Evolutionary conservation across 176 grass and related monocot species (phyloP), one percentile per base, ranked within the genome.

Genomic region (Poa pratensis): DNA sequence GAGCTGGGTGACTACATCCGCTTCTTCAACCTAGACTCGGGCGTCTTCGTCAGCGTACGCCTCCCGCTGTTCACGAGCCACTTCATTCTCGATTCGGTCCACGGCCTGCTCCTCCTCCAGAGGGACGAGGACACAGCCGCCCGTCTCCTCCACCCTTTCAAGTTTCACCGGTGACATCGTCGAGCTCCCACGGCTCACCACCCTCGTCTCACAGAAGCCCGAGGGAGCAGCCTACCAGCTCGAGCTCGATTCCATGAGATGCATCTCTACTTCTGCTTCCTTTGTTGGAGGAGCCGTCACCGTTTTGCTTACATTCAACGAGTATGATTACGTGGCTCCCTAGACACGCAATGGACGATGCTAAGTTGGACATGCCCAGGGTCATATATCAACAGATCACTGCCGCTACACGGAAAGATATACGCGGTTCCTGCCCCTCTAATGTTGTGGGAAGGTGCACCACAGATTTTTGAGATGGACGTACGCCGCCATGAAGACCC

Each of bases 121-220:
- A 40, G 67, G 35, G 67, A 70, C 5, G 9, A 70, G n/a, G 67
- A 42, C 67, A 70, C 37, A 2, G 18, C 35, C 18, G 5, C 22
- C 12, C 60, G 23, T 15, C 60, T 63, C 60, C 60, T 63, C 9
- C 17, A 69, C 66, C 68, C 68, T 15, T 46, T n/a, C n/a, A n/a
- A n/a, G n/a, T n/a, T n/a, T 72, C 69, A 46, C 69, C 12, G 69
- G 69, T 8, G 69, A 72, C 40, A 46, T 72, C 69, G 69, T 46
- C 3, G 69, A 72, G 69, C 69, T 72, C 14, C 69, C 69, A 3
- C n/a, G 9, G 11, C 69, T 72, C 40, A 48, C 69, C 69, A 72
- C 69, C 40, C 69, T 72, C n/a, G n/a, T 0, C 68, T 43, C 68
- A 0, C 37, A 22, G 10, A 22, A 43, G 37, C 67, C 35, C 19